Conservation (phyloP, 2,329 filamentous ascomycete species). For the Tricladium varicosporioides region DNA sequence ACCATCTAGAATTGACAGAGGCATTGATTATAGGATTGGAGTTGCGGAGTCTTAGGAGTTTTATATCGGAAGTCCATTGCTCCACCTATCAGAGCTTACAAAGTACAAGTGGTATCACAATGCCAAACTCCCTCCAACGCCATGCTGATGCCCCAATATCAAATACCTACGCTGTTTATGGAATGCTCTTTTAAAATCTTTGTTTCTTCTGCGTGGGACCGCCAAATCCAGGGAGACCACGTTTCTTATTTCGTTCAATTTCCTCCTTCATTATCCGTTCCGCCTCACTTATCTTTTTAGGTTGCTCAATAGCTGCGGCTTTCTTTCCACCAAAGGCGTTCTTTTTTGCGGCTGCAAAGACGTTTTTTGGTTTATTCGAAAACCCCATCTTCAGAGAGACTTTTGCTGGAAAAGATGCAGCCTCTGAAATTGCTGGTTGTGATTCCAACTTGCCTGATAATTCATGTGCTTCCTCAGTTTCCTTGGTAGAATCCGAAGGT, state of each 20-base stretch:
- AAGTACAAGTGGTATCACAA: slow-evolving; percentile 12
- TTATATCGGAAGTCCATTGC: slow-evolving; percentile 9
- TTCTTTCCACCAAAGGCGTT: slow-evolving; percentile 71
- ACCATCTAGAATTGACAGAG: slow-evolving; percentile 7
- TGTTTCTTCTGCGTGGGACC: slow-evolving; percentile 56
- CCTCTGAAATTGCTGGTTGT: slow-evolving; percentile 7
- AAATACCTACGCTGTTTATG: not conserved
- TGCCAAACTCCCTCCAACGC: slow-evolving; percentile 16
- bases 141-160: slow-evolving; percentile 8
- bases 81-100: not conserved
- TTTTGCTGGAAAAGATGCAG: slow-evolving; percentile 31
- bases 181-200: slow-evolving; percentile 33
- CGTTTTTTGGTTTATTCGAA: slow-evolving; percentile 71
- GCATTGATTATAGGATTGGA: slow-evolving; percentile 11
- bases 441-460: no score
- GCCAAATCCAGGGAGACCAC: slow-evolving; percentile 46
- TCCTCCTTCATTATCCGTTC: slow-evolving; percentile 89
- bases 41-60: slow-evolving; percentile 25
- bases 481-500: not conserved
- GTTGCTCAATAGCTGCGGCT: slow-evolving; percentile 52
- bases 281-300: slow-evolving; percentile 84
- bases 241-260: slow-evolving; percentile 65
- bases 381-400: slow-evolving; percentile 65
- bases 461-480: slow-evolving; percentile 7
- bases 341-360: slow-evolving; percentile 67